Percentiles rank a stretch among this genome's conserved stretches.
These are phyloP conservation scores for Rosa persica DNA, from an alignment of 306 rosid genomes.

Conservation along the genomic window DNA sequence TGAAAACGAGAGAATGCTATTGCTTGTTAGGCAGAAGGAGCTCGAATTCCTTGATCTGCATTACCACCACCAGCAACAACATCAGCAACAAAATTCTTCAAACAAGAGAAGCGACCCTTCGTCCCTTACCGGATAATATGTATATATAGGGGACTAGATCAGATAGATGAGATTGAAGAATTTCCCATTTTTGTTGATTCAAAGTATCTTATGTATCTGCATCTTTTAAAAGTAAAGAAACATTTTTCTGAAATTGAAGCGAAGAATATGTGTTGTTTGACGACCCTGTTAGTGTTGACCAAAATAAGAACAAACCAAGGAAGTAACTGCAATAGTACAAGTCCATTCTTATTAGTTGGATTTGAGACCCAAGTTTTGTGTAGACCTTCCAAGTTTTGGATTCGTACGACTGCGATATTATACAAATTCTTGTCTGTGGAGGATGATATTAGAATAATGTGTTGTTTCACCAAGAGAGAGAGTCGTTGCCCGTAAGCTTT, in stretches of 20 bases:
- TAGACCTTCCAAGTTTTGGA: not conserved
- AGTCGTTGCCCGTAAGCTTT: not conserved
- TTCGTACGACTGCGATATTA: not conserved
- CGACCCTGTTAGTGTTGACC: not conserved
- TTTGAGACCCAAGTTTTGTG: not conserved
- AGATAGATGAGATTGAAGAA: not conserved
- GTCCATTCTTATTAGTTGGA: not conserved
- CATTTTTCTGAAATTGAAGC: not conserved
- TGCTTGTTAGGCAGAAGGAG: conserved; percentile 67
- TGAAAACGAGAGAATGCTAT: conserved; percentile 71
- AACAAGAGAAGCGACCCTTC: conserved; percentile 47
- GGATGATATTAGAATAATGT: no score
- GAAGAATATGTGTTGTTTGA: not conserved
- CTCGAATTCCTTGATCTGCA: conserved; percentile 43
- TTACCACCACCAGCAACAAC: conserved; percentile 52
- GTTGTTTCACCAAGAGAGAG: not conserved
- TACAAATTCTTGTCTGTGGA: no score
- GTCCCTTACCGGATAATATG: conserved; percentile 31
- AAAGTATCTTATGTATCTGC: not conserved
- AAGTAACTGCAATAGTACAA: not conserved
- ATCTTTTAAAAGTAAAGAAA: not conserved
- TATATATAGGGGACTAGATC: not conserved
- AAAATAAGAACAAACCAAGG: not conserved
- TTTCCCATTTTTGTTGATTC: not conserved
- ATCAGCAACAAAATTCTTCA: conserved; percentile 58